Percentiles rank a stretch among this genome's conserved stretches.
These are phyloP conservation scores for Neurospora sublineolata DNA, from an alignment of 495 filamentous ascomycete genomes.

Conservation along the genomic window DNA sequence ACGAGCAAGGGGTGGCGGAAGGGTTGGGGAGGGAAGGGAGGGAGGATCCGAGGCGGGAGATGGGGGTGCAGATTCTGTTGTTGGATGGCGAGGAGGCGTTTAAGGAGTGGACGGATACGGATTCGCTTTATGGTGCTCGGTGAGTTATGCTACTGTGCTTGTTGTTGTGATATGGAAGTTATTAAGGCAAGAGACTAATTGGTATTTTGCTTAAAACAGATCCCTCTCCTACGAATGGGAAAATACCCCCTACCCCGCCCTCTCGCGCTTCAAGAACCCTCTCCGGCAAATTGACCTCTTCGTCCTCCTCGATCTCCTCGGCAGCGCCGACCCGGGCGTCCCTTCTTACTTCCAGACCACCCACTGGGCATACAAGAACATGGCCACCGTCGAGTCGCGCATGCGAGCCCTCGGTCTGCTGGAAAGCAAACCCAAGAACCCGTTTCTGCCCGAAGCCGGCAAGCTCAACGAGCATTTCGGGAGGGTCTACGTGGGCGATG, in stretches of 20 bases:
- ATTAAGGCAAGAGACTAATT: not conserved
- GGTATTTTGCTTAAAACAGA: constrained; percentile 18
- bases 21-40: constrained; percentile 20
- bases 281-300: constrained; percentile 71
- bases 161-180: not conserved
- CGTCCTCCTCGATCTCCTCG: constrained; percentile 79
- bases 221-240: constrained; percentile 74
- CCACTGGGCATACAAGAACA: constrained; percentile 76
- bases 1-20: constrained; percentile 22
- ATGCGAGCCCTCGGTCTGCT: constrained; percentile 42
- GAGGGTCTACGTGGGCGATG: constrained; percentile 48
- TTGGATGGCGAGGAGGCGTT: constrained; percentile 91
- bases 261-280: constrained; percentile 58
- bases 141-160: constrained; percentile 12
- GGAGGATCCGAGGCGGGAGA: constrained; percentile 25
- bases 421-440: constrained; percentile 18
- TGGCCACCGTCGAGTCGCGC: constrained; percentile 57
- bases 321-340: constrained; percentile 50
- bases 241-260: constrained; percentile 47
- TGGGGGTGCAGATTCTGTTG: constrained; percentile 74
- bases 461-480: constrained; percentile 41
- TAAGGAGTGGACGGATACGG: constrained; percentile 55
- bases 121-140: constrained; percentile 74
- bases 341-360: constrained; percentile 74
- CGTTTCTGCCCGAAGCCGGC: constrained; percentile 37